A percentile compares a stretch with the other conserved stretches of the same genome.
phyloP scores from a whole-genome alignment of 371 early-diverging fungal species.

The Rhizopus stolonifer region DNA sequence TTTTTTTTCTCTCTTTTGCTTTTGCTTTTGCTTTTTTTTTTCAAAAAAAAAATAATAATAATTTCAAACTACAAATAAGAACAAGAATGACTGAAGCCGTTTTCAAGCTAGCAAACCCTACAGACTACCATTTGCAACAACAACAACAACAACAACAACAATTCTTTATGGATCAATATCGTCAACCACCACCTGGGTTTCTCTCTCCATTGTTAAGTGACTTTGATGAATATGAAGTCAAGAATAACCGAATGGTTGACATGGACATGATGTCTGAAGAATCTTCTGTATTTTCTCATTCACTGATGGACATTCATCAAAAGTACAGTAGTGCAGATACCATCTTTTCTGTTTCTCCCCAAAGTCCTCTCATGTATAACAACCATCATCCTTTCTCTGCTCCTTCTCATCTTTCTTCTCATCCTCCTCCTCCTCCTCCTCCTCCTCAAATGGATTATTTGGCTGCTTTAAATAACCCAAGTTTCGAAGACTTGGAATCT shows the following conservation, averaged over 20 bases:
- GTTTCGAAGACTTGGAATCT: constrained; percentile 43
- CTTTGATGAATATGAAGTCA: constrained; percentile 23
- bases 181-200: constrained; percentile 12
- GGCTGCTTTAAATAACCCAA: constrained; percentile 16
- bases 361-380: constrained; percentile 1
- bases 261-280: constrained; percentile 10
- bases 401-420: constrained; percentile 46
- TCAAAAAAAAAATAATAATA: too few species aligned
- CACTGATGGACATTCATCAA: constrained; percentile 12
- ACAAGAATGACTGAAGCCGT: constrained; percentile 7
- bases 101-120: constrained; percentile 28
- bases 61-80: too few species aligned
- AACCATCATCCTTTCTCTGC: constrained; percentile 43
- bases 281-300: constrained; percentile 9
- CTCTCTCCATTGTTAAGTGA: constrained; percentile 25
- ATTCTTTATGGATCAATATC: constrained; percentile 5
- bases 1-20: too few species aligned
- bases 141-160: constrained; percentile 5
- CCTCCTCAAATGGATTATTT: constrained; percentile 43
- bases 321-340: constrained; percentile 3
- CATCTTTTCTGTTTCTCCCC: constrained; percentile 5
- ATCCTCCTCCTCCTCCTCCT: constrained; percentile 39
- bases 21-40: too few species aligned
- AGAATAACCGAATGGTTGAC: not conserved
- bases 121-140: constrained; percentile 28